Conservation (phyloP, 306 rosid species). For the Vigna radiata region DNA sequence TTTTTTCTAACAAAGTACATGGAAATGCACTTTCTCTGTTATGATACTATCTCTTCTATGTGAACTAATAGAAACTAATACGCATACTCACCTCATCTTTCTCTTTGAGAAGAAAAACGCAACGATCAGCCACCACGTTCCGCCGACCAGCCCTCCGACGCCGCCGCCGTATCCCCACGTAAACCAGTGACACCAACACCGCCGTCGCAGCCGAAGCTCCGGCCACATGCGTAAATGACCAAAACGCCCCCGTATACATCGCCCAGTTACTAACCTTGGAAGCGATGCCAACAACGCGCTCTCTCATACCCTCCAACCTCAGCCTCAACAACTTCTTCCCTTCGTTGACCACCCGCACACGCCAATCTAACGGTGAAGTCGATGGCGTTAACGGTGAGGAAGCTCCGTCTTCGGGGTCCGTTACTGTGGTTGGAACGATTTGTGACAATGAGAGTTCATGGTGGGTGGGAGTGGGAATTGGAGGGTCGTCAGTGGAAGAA, state of each 20-base stretch:
- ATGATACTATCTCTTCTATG: too few species aligned
- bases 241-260: conserved; percentile 43
- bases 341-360: conserved; percentile 31
- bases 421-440: background rate
- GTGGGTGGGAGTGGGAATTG: background rate
- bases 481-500: conserved; percentile 28
- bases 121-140: conserved; percentile 39
- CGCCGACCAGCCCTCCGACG: conserved; percentile 32
- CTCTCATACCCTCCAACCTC: conserved; percentile 47
- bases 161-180: conserved; percentile 44
- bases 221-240: conserved; percentile 48
- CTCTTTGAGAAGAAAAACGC: conserved; percentile 48
- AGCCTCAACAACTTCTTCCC: conserved; percentile 47
- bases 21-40: too few species aligned
- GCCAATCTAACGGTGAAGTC: conserved; percentile 26
- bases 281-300: conserved; percentile 35
- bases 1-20: too few species aligned
- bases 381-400: conserved; percentile 29
- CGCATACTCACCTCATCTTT: conserved; percentile 65
- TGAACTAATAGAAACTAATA: too few species aligned
- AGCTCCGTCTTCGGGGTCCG: conserved; percentile 19
- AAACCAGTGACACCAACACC: conserved; percentile 38
- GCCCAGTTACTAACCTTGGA: conserved; percentile 38
- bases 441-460: conserved; percentile 5
- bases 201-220: conserved; percentile 49